These are phyloP conservation scores for Colletotrichum graminicola DNA, from an alignment of 2,329 filamentous ascomycete genomes.

Conservation along the genomic window DNA sequence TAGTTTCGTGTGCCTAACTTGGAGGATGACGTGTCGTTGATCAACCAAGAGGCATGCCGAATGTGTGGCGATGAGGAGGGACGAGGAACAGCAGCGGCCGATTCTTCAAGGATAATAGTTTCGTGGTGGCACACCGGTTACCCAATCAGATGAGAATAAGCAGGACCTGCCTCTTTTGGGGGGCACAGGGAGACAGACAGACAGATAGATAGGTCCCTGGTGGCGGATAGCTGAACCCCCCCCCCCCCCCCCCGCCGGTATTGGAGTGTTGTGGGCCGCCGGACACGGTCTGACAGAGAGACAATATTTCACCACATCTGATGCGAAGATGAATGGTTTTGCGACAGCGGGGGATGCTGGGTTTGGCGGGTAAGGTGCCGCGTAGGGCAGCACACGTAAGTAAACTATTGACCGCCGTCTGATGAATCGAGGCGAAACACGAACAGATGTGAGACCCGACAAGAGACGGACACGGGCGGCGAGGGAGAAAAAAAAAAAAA, in stretches of 20 bases:
- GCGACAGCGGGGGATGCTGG: neutral
- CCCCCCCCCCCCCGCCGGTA: no score
- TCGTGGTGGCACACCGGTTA: neutral
- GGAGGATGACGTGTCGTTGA: neutral
- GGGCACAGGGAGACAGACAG: neutral
- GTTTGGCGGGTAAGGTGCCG: neutral
- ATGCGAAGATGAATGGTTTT: no score
- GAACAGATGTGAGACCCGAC: neutral
- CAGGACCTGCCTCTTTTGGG: slow-evolving; percentile 13
- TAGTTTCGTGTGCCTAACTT: neutral
- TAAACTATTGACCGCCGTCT: neutral
- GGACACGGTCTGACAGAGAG: neutral
- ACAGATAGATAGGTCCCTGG: neutral
- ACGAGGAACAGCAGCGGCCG: neutral
- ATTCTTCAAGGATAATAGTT: neutral
- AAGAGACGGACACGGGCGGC: neutral
- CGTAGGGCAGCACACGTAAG: neutral
- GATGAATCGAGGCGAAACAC: neutral
- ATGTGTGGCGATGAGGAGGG: neutral
- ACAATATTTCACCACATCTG: neutral
- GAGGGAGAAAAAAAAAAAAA: no score
- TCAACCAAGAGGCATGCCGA: neutral
- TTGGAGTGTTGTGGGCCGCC: neutral
- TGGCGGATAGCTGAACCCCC: neutral
- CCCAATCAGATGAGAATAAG: slow-evolving; percentile 1